These are phyloP conservation scores for Samsoniella hepiali DNA, from an alignment of 2,329 filamentous ascomycete genomes.

Conservation along the genomic window DNA sequence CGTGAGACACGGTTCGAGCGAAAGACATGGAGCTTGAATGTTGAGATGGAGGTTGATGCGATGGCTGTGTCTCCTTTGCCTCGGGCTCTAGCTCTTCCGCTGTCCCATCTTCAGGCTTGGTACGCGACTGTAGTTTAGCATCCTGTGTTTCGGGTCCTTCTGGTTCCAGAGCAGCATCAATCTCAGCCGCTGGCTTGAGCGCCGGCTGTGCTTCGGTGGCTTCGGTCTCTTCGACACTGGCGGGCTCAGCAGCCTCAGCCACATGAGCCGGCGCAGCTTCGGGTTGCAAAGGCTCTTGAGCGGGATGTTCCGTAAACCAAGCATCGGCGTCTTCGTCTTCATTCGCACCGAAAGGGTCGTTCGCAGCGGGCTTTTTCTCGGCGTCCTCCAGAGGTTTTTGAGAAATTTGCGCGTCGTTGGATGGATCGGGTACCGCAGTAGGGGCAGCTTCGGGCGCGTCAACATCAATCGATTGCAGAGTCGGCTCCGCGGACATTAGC, in stretches of 20 bases:
- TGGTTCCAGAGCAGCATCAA: neutral
- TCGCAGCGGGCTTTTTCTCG: neutral
- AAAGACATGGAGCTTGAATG: conserved; percentile 62
- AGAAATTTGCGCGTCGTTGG: neutral
- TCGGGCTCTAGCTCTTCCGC: neutral
- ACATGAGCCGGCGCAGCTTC: neutral
- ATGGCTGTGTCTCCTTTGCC: neutral
- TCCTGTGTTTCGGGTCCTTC: neutral
- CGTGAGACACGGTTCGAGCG: conserved; percentile 60
- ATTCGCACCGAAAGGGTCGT: conserved; percentile 6
- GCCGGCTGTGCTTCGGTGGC: neutral
- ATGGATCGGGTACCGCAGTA: neutral
- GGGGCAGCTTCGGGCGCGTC: neutral
- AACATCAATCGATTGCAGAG: neutral
- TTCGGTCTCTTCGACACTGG: neutral
- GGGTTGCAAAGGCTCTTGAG: neutral
- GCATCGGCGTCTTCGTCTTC: conserved; percentile 1
- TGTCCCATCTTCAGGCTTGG: neutral
- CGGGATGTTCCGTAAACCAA: conserved; percentile 4
- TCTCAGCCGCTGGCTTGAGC: neutral
- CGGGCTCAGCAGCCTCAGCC: neutral
- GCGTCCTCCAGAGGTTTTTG: neutral
- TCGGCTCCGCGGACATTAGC: conserved; percentile 18
- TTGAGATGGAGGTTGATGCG: conserved; percentile 35
- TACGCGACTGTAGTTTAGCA: neutral